Evolutionary conservation across 306 rosid genomes (phyloP), one percentile per base, ranked within the genome.

Genomic region (Prinsepia uniflora): DNA sequence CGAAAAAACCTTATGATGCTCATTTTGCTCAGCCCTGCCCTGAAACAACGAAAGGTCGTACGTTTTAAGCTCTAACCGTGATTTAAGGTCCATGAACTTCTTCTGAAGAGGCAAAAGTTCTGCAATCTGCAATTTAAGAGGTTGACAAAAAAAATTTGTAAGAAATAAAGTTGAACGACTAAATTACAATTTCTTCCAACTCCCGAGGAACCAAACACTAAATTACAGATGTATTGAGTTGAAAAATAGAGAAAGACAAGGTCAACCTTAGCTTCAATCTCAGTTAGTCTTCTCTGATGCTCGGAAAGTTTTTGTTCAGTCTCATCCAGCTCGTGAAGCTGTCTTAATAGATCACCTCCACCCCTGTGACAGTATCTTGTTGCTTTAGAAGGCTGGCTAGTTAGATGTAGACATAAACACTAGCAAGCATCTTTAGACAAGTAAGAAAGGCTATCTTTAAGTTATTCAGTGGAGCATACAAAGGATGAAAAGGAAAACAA

Each of bases 1-100:
- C 6, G 52, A 58, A 58, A 60, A 47, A 77, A 94, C 98, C 98
- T 94, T 94, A 75, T 89, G 96, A 73, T 94, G 97, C 81, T 90
- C 98, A 80, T 94, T 94, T 78, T 94, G 95, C 85, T 89, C 95
- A 65, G 91, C 96, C 83, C 98, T 88, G 60, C 80, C 88, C 80
- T 87, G 96, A 77, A 90, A 94, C 70, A 94, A 74, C 30, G 90
- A 83, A 70, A 94, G 97, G 80, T 94, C 97, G 71, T 90, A 82
- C 42, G 65, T 73, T 68, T 90, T 94, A 41, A 94, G 92, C 85
- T 94, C 97, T 50, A 94, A 83, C 55, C 87, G 90, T 74, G 85
- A 65, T 78, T 87, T 90, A 67, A 90, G 86, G 73, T 82, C 89
- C 57, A 52, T 77, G 85, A 83, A 90, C 73, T 81, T 89, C 69